A percentile compares a stretch with the other conserved stretches of the same genome.
phyloP scores from a whole-genome alignment of 2,329 filamentous ascomycete genomes.

The Gaeumannomyces tritici region DNA sequence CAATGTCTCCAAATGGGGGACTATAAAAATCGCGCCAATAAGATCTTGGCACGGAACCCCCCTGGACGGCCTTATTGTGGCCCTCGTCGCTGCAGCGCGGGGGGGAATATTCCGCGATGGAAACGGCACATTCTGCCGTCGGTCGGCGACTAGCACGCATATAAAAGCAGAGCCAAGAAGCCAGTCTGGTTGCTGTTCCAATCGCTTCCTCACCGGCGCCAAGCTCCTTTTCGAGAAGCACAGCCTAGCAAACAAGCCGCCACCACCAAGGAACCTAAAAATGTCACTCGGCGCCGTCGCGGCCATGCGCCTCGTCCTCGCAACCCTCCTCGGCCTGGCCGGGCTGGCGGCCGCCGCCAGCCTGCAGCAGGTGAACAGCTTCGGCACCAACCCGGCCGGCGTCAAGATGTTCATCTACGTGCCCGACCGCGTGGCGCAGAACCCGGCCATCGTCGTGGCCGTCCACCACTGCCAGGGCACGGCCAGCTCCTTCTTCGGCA shows the following conservation, averaged over 20 bases:
- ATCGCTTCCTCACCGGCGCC: not conserved
- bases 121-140: not conserved
- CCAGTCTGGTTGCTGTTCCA: not conserved
- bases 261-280: not conserved
- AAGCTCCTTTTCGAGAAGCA: not conserved
- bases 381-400: conserved; percentile 28
- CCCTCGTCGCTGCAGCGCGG: too few species aligned
- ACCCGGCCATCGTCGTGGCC: conserved; percentile 38
- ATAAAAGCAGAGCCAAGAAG: not conserved
- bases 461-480: conserved; percentile 45
- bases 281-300: too few species aligned
- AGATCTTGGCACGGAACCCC: not conserved
- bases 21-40: not conserved
- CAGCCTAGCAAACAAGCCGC: too few species aligned
- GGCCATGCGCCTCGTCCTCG: not conserved
- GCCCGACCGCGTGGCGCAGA: conserved; percentile 22
- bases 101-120: not conserved
- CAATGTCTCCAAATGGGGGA: too few species aligned
- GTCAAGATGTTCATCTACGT: conserved; percentile 35
- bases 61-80: not conserved
- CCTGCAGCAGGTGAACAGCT: conserved; percentile 27
- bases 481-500: conserved; percentile 35
- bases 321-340: not conserved
- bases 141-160: not conserved
- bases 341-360: conserved; percentile 12